Evolutionary conservation across 257 asterid genomes (phyloP).

Genomic region (Cynanchum wilfordii): DNA sequence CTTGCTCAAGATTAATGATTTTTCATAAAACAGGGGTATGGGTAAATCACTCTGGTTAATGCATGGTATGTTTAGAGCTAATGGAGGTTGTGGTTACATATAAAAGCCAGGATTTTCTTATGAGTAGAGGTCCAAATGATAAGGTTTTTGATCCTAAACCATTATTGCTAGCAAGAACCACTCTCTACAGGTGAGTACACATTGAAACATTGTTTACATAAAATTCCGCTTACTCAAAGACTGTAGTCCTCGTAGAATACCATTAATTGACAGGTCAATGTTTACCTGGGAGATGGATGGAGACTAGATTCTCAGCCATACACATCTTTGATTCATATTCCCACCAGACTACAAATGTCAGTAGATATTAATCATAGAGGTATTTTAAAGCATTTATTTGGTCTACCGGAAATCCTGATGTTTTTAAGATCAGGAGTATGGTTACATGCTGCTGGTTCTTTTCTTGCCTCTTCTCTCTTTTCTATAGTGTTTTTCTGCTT

Average conservation of each 20-base stretch:
- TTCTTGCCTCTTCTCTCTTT: background rate
- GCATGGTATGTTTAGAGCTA: conserved; percentile 94
- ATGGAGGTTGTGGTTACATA: conserved; percentile 83
- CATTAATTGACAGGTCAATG: conserved; percentile 44
- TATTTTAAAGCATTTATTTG: too few relatives aligned
- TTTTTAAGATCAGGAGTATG: background rate
- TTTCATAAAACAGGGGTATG: conserved; percentile 56
- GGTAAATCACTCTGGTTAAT: conserved; percentile 88
- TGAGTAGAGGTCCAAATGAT: conserved; percentile 36
- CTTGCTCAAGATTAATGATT: background rate
- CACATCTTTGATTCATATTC: conserved; percentile 77
- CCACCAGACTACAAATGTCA: conserved; percentile 92
- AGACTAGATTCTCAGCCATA: conserved; percentile 93
- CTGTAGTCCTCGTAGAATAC: background rate
- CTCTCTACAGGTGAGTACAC: conserved; percentile 59
- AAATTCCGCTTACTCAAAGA: background rate
- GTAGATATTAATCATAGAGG: background rate
- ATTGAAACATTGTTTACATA: background rate
- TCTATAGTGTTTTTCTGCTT: background rate
- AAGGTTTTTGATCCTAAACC: conserved; percentile 75
- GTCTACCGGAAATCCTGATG: background rate
- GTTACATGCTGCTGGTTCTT: background rate
- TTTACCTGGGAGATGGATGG: conserved; percentile 96
- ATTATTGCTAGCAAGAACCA: conserved; percentile 57
- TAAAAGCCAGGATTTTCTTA: conserved; percentile 74